Evolutionary conservation across 768 basidiomycete genomes (phyloP), one percentile per base, ranked within the genome.

Genomic region (Wakefieldia striispora): DNA sequence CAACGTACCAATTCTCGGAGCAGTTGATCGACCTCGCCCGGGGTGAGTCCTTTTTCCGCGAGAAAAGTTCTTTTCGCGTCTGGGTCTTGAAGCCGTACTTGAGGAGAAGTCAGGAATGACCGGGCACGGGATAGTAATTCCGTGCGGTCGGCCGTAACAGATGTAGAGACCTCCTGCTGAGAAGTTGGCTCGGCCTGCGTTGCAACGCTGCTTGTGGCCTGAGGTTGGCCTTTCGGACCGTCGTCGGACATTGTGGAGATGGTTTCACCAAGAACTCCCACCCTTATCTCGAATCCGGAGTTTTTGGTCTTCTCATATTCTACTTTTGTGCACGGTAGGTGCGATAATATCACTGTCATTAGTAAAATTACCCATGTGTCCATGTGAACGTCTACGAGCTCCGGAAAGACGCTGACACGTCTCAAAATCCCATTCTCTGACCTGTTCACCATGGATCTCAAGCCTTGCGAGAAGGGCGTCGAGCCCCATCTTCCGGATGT

Each of bases 41-140:
- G 74, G n/a, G 70, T 72, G 23, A 91, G 69, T 1, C 88, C 89
- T 59, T 90, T 91, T 57, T 88, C 86, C 0, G 60, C 60, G 12
- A 91, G 76, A 54, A 91, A 91, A 43, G 69, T 67, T 8, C 81
- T 78, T 60, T 88, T 88, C 3, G 79, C 75, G 2, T 63, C 47
- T 0, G 64, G 34, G 57, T 86, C 82, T 54, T 88, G 83, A 40
- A 77, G 66, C 12, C 74, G 72, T 19, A 87, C 75, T 59, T 86
- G 83, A 3, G 85, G 81, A 3, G 88, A 87, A 11, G 66, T 65
- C 14, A 91, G 71, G 62, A 91, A 91, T 11, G 75, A 55, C 20
- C 83, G 78, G 9, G 87, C 88, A 47, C 75, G 78, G 27, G 71
- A 45, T 16, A 84, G 55, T 17, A 84, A 70, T 33, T 80, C 77